A percentile compares a stretch with the other conserved stretches of the same genome.
Evolutionary conservation across 306 rosid species (phyloP).

Genomic region (Prunus mira): DNA sequence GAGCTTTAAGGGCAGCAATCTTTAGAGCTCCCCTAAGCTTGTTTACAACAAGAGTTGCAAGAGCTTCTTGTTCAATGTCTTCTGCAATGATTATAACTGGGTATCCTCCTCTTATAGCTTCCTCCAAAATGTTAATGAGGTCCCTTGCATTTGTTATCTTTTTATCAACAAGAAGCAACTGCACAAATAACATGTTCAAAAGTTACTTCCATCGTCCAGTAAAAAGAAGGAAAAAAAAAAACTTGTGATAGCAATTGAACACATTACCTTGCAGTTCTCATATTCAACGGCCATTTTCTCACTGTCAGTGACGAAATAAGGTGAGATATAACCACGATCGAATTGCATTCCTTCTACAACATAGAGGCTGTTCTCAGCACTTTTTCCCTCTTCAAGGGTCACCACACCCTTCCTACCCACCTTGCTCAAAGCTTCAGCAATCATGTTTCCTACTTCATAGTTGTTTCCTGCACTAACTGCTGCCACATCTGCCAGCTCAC

Average conservation of each 20-base stretch:
- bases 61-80: slow-evolving; percentile 97
- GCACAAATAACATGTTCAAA: slow-evolving; percentile 22
- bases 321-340: slow-evolving; percentile 98
- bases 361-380: slow-evolving; percentile 88
- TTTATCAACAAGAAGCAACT: slow-evolving; percentile 96
- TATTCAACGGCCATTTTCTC: slow-evolving; percentile 96
- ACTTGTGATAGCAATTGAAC: background rate
- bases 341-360: slow-evolving; percentile 99
- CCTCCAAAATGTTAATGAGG: slow-evolving; percentile 82
- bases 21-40: slow-evolving; percentile 94
- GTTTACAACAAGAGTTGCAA: slow-evolving; percentile 96
- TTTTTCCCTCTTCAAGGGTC: slow-evolving; percentile 97
- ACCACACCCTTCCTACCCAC: slow-evolving; percentile 99
- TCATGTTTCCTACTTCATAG: slow-evolving; percentile 88
- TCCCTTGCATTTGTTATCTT: slow-evolving; percentile 94
- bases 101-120: slow-evolving; percentile 88
- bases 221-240: background rate
- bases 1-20: slow-evolving; percentile 99
- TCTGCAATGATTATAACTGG: slow-evolving; percentile 82
- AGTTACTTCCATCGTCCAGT: background rate
- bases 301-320: slow-evolving; percentile 95
- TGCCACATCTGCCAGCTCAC: slow-evolving; percentile 96
- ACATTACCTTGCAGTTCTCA: slow-evolving; percentile 87
- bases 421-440: slow-evolving; percentile 96
- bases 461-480: slow-evolving; percentile 99